phyloP scores from a whole-genome alignment of 495 filamentous ascomycete species.

The Xylaria curta region DNA sequence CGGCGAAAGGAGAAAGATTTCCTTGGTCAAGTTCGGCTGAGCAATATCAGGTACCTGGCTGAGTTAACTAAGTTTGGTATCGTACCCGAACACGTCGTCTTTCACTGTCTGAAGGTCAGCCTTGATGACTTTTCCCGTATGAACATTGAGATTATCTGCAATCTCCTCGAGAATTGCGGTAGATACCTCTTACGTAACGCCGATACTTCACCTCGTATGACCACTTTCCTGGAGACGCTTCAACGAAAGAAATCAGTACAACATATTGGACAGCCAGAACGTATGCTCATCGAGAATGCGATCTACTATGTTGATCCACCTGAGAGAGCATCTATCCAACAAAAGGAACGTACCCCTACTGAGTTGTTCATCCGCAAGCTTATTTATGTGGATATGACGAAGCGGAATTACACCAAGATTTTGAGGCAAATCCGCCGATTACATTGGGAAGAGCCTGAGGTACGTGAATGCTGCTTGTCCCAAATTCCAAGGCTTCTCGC shows the following conservation, averaged over 20 bases:
- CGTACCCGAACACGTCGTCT: slow-evolving; percentile 97
- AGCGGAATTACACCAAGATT: slow-evolving; percentile 89
- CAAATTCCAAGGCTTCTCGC: neutral
- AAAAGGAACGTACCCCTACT: slow-evolving; percentile 93
- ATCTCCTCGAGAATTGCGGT: slow-evolving; percentile 96
- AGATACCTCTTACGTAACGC: slow-evolving; percentile 93
- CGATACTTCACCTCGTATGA: slow-evolving; percentile 91
- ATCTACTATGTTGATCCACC: slow-evolving; percentile 98
- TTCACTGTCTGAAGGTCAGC: slow-evolving; percentile 97
- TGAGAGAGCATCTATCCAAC: slow-evolving; percentile 88
- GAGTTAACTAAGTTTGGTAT: slow-evolving; percentile 98
- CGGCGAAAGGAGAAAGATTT: slow-evolving; percentile 99
- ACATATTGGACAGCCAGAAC: slow-evolving; percentile 92
- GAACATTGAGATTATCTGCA: slow-evolving; percentile 98
- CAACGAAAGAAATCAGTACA: slow-evolving; percentile 95
- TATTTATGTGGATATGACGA: slow-evolving; percentile 91
- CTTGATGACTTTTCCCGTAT: slow-evolving; percentile 97
- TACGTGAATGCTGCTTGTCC: slow-evolving; percentile 44
- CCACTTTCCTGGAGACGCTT: slow-evolving; percentile 90
- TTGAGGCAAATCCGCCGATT: slow-evolving; percentile 92
- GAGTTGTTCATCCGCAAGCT: slow-evolving; percentile 92
- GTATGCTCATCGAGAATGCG: slow-evolving; percentile 98
- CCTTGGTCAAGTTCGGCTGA: slow-evolving; percentile 88
- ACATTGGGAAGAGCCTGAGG: slow-evolving; percentile 94
- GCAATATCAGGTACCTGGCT: slow-evolving; percentile 95